phyloP scores from a whole-genome alignment of 2,329 filamentous ascomycete species.

The Cercospora brassicicola region DNA sequence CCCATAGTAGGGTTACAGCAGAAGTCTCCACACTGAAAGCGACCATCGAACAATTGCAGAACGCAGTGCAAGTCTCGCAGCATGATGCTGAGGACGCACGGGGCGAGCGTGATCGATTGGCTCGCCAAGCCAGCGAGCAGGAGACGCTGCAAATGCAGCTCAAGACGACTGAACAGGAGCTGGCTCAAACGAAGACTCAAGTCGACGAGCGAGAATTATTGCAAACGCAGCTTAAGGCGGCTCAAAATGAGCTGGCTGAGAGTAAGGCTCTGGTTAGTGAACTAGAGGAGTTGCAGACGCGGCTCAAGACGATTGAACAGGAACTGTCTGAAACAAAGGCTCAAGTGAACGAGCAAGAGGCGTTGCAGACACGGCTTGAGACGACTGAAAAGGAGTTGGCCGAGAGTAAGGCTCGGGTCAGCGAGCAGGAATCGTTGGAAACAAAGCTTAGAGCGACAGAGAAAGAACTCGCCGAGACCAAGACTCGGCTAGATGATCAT shows the following conservation, averaged over 20 bases:
- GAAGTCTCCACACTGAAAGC: constrained; percentile 17
- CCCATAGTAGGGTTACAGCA: constrained; percentile 15
- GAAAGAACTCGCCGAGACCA: not conserved
- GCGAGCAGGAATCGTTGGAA: constrained; percentile 18
- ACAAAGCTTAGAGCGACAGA: not conserved
- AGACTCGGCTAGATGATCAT: constrained; percentile 1
- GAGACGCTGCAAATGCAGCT: not conserved
- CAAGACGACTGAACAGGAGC: not conserved
- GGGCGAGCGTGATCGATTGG: constrained; percentile 10
- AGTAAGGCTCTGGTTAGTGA: constrained; percentile 16
- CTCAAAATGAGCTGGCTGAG: constrained; percentile 7
- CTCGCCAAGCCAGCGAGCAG: constrained; percentile 12
- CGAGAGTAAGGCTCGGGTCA: constrained; percentile 22
- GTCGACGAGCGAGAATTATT: not conserved
- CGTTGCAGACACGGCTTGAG: not conserved
- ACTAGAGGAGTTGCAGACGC: not conserved
- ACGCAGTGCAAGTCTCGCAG: constrained; percentile 27
- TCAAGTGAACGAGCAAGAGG: not conserved
- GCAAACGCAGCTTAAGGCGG: not conserved
- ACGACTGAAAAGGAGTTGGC: not conserved
- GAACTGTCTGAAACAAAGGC: not conserved
- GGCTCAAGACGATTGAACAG: not conserved
- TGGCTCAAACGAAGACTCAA: not conserved
- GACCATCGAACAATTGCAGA: constrained; percentile 27
- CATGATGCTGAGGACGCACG: constrained; percentile 23